These are phyloP conservation scores for Linderina pennispora DNA, from an alignment of 192 early-diverging fungal genomes.

Conservation along the genomic window DNA sequence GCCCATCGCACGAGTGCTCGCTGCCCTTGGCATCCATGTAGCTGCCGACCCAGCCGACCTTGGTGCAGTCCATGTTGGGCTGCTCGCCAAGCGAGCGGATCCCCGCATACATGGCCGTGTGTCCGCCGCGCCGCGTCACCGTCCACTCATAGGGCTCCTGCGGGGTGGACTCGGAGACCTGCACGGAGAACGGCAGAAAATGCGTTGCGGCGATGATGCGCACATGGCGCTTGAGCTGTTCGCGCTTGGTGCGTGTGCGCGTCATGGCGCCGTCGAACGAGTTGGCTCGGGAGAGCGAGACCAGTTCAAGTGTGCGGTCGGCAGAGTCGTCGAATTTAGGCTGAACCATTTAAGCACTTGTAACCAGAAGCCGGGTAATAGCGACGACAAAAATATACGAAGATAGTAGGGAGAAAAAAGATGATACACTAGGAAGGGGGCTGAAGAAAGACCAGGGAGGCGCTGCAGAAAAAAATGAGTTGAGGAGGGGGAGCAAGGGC, in stretches of 20 bases:
- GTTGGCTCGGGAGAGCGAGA: slow-evolving; percentile 27
- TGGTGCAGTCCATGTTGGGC: slow-evolving; percentile 51
- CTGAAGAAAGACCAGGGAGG: too few species aligned
- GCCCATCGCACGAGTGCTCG: slow-evolving; percentile 44
- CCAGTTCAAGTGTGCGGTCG: slow-evolving; percentile 25
- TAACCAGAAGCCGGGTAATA: background rate
- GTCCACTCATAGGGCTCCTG: slow-evolving; percentile 47
- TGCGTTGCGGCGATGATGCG: slow-evolving; percentile 46
- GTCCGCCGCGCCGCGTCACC: slow-evolving; percentile 60
- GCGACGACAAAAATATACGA: slow-evolving; percentile 5
- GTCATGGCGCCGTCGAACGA: slow-evolving; percentile 30
- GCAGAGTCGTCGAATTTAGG: slow-evolving; percentile 29
- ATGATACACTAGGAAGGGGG: background rate
- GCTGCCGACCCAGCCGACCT: slow-evolving; percentile 71
- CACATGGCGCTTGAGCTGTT: slow-evolving; percentile 20
- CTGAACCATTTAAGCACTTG: slow-evolving; percentile 15
- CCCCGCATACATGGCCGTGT: slow-evolving; percentile 87
- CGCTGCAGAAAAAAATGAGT: too few species aligned
- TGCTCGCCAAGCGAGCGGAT: slow-evolving; percentile 59
- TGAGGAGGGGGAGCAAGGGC: too few species aligned
- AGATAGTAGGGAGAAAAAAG: background rate
- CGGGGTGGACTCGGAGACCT: slow-evolving; percentile 31
- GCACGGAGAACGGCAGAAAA: slow-evolving; percentile 42
- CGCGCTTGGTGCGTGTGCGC: slow-evolving; percentile 7
- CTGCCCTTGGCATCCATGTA: slow-evolving; percentile 55